Evolutionary conservation across 768 basidiomycete species (phyloP), one percentile per base, ranked within the genome.

Genomic region (Russula lepida): DNA sequence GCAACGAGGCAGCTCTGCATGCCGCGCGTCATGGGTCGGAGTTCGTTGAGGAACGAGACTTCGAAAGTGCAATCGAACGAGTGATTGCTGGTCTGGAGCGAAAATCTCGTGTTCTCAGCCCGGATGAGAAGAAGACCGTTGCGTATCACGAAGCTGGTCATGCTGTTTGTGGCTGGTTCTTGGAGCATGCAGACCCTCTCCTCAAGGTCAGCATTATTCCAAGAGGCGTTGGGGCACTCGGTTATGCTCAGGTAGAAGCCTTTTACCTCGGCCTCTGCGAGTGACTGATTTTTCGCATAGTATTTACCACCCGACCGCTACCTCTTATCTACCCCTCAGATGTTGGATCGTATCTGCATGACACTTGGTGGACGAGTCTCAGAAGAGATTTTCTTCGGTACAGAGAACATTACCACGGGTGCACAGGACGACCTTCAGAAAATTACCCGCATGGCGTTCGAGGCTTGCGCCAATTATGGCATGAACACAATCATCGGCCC

Each of bases 61-160:
- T 99, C 71, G 95, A 98, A 69, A 92, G 89, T 49, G 95, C 97
- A 9, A 98, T 99, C 65, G 97, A 99, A 77, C 84, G 97, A 43
- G 97, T 99, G 37, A 95, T 98, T 65, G 95, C 94, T 58, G 97
- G 97, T 32, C 75, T 98, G 68, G 97, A 98, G 80, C 82, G 92
- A 71, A 99, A 98, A 82, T 92, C 88, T 66, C 79, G 95, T 60
- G 89, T 98, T 30, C 78, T 99, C 48, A 94, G 90, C 68, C 81
- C 85, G 25, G 93, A 97, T 68, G 97, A 99, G 81, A 99, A 99
- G 85, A 95, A 86, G 76, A 98, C 90, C 0, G 95, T 98, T 46
- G 97, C 97, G 8, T 98, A 98, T 72, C 97, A 99, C 70, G 97
- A 99, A 78, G 97, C 97, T 25, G 97, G 97, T 5, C 97, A 99